Conservation (phyloP, 345 rosid species). For the Populus deltoides region DNA sequence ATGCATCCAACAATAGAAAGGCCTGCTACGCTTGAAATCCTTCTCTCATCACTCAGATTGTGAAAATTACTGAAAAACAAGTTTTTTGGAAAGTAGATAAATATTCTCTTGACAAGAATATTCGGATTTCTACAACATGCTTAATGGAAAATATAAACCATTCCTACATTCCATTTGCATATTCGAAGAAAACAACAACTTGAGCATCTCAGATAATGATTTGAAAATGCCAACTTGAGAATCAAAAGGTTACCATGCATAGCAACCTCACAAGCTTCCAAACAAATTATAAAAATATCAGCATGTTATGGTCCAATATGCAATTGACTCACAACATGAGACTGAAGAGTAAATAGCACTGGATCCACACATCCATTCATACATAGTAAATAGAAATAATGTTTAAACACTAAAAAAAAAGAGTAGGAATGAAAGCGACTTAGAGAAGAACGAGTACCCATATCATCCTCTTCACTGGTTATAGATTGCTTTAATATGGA, state of each 20-base stretch:
- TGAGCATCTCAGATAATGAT: not conserved
- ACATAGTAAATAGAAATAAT: not conserved
- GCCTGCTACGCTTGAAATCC: not conserved
- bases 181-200: not conserved
- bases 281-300: not conserved
- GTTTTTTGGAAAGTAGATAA: not conserved
- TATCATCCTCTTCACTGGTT: slow-evolving; percentile 76
- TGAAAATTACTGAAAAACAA: not conserved
- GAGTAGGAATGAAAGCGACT: not conserved
- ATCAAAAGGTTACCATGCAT: not conserved
- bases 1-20: not conserved
- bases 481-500: slow-evolving; percentile 69
- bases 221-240: not conserved
- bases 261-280: not conserved
- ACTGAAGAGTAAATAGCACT: not conserved
- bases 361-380: not conserved
- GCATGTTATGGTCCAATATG: not conserved
- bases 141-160: not conserved
- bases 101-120: not conserved
- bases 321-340: not conserved
- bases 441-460: slow-evolving; percentile 46
- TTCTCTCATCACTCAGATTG: not conserved
- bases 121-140: not conserved
- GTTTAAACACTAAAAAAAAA: not conserved
- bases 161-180: not conserved